Evolutionary conservation across 257 asterid species (phyloP).

Genomic region (Paulownia fortunei): DNA sequence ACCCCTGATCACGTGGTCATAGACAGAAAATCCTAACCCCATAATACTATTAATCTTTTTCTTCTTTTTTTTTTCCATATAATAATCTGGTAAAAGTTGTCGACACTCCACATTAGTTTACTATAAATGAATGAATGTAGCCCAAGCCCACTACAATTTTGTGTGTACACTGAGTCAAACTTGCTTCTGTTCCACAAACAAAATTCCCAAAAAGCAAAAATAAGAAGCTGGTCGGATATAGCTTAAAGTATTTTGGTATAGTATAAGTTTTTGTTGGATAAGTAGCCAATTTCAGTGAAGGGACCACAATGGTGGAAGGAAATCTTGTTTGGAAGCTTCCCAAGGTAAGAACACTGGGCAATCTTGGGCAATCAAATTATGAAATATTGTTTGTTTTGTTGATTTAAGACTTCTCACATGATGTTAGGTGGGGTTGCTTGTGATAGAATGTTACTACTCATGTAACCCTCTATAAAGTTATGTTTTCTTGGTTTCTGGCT

Average conservation of each 20-base stretch:
- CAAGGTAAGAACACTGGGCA: conserved; percentile 7
- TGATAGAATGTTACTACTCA: not conserved
- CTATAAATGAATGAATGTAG: too few relatives aligned
- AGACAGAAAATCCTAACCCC: too few relatives aligned
- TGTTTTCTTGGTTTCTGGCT: conserved; percentile 19
- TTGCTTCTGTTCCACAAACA: not conserved
- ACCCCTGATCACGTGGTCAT: too few relatives aligned
- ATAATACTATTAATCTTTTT: too few relatives aligned
- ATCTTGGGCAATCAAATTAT: not conserved
- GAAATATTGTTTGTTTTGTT: not conserved
- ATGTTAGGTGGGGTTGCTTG: not conserved
- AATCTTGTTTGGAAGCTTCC: not conserved
- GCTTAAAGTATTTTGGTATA: too few relatives aligned
- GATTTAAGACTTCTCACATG: not conserved
- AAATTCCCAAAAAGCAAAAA: not conserved
- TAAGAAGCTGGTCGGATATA: not conserved
- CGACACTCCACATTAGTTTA: too few relatives aligned
- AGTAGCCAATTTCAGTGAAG: not conserved
- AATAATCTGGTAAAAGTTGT: too few relatives aligned
- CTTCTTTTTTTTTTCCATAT: too few relatives aligned
- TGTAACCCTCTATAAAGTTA: too few relatives aligned
- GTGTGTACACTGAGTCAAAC: too few relatives aligned
- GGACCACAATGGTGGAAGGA: not conserved
- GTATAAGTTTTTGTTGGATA: not conserved
- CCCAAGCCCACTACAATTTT: too few relatives aligned